Evolutionary conservation across 345 rosid species (phyloP).

Genomic region (Linum usitatissimum): DNA sequence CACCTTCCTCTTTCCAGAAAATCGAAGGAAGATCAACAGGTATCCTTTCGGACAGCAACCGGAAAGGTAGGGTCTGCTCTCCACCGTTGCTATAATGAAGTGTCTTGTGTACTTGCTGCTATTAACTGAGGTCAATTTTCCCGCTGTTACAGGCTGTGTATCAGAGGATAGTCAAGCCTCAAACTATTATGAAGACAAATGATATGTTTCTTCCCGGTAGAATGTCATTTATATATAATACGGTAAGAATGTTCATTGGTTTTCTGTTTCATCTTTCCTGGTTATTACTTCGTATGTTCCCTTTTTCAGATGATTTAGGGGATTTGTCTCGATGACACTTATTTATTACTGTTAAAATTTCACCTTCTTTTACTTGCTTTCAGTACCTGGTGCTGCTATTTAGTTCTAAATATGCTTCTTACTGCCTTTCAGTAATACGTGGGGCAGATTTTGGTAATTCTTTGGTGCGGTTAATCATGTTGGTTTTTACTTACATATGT

Average conservation of each 20-base stretch:
- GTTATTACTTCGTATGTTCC: too few relatives aligned
- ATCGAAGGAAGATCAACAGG: conserved; percentile 62
- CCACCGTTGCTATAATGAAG: background rate
- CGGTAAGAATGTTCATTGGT: conserved; percentile 30
- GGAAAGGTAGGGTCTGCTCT: conserved; percentile 47
- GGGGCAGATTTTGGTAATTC: background rate
- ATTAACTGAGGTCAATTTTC: conserved; percentile 6
- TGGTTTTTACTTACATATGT: background rate
- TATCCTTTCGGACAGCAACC: conserved; percentile 71
- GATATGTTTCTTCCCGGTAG: conserved; percentile 97
- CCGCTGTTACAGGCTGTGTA: conserved; percentile 60
- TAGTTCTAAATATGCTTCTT: background rate
- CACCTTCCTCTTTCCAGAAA: conserved; percentile 24
- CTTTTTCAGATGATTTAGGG: background rate
- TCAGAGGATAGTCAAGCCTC: conserved; percentile 88
- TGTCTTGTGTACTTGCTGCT: background rate
- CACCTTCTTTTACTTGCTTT: background rate
- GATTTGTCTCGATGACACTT: background rate
- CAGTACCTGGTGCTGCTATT: background rate
- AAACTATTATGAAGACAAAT: conserved; percentile 68
- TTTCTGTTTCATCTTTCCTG: background rate
- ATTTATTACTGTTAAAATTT: background rate
- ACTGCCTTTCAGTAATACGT: background rate
- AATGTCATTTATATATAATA: conserved; percentile 74
- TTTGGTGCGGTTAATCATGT: background rate